Evolutionary conservation across 441 rosid species (phyloP), one percentile per base, ranked within the genome.

Genomic region (Hura crepitans): DNA sequence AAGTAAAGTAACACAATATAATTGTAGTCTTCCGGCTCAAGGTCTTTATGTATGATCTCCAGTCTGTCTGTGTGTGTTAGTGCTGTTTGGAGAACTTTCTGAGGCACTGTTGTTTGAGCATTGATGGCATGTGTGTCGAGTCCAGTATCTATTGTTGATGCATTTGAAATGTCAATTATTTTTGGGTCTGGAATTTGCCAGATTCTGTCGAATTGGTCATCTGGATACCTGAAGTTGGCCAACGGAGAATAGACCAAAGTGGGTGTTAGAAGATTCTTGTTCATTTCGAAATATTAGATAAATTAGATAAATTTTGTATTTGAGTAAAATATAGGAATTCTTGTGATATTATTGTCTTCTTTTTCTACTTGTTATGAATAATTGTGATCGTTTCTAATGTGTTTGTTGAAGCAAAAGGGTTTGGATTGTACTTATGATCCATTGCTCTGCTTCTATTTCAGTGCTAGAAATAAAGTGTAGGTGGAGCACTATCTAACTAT

Each of bases 1-100:
- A 87, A 89, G 86, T 84, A 82, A 78, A 89, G 90, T 77, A 77
- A 79, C 35, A 89, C 25, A 11, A 77, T 79, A 75, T 89, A 89
- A 76, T 76, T 83, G 47, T 66, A 39, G 35, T 75, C 66, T 28
- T 62, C 76, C 22, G 33, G 22, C 45, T 82, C 83, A 43, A 82
- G 85, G 67, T 35, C 74, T 57, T 5, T 73, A 70, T 81, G 81
- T 43, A 57, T 57, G 73, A 89, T 80, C 70, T 72, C 85, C 72
- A 89, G 62, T 72, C 69, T 68, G 30, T 79, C 75, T 45, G 76
- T 42, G 55, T 60, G 77, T 28, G 65, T 68, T 58, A 83, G 39
- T 53, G 90, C 88, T 15, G 84, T 84, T 70, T 74, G 80, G 58
- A 87, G 90, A 79, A 85, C 87, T 53, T 68, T 63, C 31, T 72